These are phyloP conservation scores for Hypholoma sublateritium DNA, from an alignment of 768 basidiomycete genomes.

Conservation along the genomic window DNA sequence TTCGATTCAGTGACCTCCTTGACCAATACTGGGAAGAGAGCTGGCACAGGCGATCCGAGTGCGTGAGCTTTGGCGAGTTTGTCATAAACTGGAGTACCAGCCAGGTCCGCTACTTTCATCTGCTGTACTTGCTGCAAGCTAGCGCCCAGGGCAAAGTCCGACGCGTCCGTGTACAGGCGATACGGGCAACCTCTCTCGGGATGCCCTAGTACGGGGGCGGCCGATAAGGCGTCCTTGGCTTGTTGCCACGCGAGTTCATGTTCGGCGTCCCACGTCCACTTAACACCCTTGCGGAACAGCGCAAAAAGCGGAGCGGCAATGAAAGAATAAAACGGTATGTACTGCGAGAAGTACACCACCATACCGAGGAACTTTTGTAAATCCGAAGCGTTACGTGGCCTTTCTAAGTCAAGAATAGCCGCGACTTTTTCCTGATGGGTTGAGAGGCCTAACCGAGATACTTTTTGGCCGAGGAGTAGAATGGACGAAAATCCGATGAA, in stretches of 20 bases:
- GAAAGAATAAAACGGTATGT: conserved; percentile 33
- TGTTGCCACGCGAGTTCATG: conserved; percentile 27
- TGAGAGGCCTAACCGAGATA: conserved; percentile 34
- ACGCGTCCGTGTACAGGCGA: conserved; percentile 35
- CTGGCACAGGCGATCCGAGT: conserved; percentile 20
- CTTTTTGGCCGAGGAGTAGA: conserved; percentile 37
- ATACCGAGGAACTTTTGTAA: conserved; percentile 35
- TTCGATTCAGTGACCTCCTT: no score
- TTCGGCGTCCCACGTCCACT: conserved; percentile 21
- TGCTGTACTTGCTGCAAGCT: conserved; percentile 34
- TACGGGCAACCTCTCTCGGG: conserved; percentile 28
- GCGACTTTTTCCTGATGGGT: conserved; percentile 36
- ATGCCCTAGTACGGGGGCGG: conserved; percentile 32
- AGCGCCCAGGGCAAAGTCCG: conserved; percentile 25
- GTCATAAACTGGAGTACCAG: conserved; percentile 26
- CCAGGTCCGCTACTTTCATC: conserved; percentile 23
- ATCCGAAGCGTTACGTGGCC: conserved; percentile 23
- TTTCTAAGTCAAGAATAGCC: conserved; percentile 28
- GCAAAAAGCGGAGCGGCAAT: conserved; percentile 33
- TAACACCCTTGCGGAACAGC: conserved; percentile 27
- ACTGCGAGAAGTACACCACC: conserved; percentile 36
- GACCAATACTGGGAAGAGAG: no score
- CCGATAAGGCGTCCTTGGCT: conserved; percentile 26
- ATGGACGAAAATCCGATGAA: conserved; percentile 32
- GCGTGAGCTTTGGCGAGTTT: conserved; percentile 19